Percentiles rank a stretch among this genome's conserved stretches.
Conservation (phyloP, 306 rosid species). For the Begonia loranthoides region DNA sequence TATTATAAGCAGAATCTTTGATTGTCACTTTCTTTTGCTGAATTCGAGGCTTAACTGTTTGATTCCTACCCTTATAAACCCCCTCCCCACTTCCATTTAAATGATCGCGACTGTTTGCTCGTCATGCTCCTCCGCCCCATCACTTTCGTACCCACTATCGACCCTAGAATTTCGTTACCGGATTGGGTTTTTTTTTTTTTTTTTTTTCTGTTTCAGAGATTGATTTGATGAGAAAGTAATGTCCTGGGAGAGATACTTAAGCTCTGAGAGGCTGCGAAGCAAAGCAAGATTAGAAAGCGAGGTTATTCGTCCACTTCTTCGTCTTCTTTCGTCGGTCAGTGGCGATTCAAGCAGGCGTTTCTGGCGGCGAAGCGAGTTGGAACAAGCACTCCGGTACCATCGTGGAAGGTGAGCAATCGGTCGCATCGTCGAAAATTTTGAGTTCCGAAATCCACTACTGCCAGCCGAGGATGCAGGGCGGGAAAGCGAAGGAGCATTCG, state of each 20-base stretch:
- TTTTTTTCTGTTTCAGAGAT: no score
- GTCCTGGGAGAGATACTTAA: conserved; percentile 22
- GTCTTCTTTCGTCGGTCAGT: conserved; percentile 29
- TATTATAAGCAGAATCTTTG: conserved; percentile 35
- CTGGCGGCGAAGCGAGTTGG: conserved; percentile 45
- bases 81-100: neutral
- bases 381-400: conserved; percentile 53
- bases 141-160: no score
- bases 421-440: conserved; percentile 6
- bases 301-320: conserved; percentile 27
- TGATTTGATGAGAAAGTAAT: conserved; percentile 15
- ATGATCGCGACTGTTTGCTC: no score
- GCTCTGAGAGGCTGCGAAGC: conserved; percentile 9
- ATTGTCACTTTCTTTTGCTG: conserved; percentile 32
- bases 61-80: conserved; percentile 17
- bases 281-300: conserved; percentile 53
- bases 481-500: conserved; percentile 33
- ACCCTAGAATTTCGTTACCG: no score
- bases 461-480: conserved; percentile 10
- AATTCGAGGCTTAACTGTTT: conserved; percentile 40
- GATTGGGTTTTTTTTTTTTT: no score
- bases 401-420: conserved; percentile 38
- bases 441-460: neutral
- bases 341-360: conserved; percentile 42
- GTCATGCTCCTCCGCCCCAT: no score